Evolutionary conservation across 805 yeast species (phyloP), one percentile per base, ranked within the genome.

Genomic region (Candida maris): DNA sequence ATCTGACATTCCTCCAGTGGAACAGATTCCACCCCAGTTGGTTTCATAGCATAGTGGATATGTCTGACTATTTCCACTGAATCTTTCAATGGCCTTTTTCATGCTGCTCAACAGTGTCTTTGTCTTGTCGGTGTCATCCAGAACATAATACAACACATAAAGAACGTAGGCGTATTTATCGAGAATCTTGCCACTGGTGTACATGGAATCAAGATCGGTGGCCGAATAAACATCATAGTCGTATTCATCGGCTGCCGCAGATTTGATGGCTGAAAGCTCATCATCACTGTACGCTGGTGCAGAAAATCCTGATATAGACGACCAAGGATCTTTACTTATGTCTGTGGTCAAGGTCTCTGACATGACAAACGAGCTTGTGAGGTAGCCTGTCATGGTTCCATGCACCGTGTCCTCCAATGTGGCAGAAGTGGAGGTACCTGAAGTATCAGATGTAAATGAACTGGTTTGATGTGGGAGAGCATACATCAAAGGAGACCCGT

Each of bases 81-180:
- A 89, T 34, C 80, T 71, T 24, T 71, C 74, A 38, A 88, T 65
- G 0, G 95, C 91, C 10, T 57, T 52, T 51, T 84, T 81, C 35
- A 88, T 53, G 32, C 67, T 64, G 1, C 74, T 72, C 35, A 86
- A 62, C 14, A 84, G 61, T n/a, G 63, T 57, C 14, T 59, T 49
- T 4, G 88, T 72, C 35, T 79, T 59, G 3, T 53, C 59, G 0
- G 64, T 56, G 51, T 87, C 83, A 19, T 73, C 54, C 35, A 88
- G 58, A 16, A 88, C 71, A 44, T 72, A 79, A 39, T 79, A 75
- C 32, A 82, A 71, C 7, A 81, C 85, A 43, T 81, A 81, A 15
- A 86, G 67, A 25, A 89, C 71, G 71, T 85, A 81, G 0, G 96
- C 95, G 64, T 81, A 89, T 63, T 88, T 89, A 48, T 87, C 95